Base-by-base conservation (phyloP, 805 yeast genomes). In the Metschnikowia gelsemii region DNA sequence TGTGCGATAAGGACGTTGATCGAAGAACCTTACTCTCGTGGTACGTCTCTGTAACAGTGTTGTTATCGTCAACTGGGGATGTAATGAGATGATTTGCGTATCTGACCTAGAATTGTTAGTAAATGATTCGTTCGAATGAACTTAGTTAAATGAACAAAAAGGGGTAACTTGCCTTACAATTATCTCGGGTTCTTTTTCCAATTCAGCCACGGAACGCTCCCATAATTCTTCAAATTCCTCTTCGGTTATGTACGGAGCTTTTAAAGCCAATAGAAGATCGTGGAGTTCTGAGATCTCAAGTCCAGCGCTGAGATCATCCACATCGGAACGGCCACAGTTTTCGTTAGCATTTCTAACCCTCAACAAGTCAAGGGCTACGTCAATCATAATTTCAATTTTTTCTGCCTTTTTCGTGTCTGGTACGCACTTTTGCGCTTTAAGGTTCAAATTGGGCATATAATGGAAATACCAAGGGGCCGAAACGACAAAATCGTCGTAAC, bases 221-320 rank as follows among this genome's bases (percentile, higher is more conserved):
- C 96, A 88, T 45, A 85, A 70, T 44, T 79, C 84, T 50, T 84
- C 83, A 59, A 84, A 86, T 48, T 87, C 93, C 25, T 78, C 80
- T 40, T 71, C 76, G 1, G 73, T 61, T 41, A 73, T 74, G 38
- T 69, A 68, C 2, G 72, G 72, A 7, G 76, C 77, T 48, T 70
- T 69, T 62, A 70, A 61, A 18, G 63, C 50, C 35, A 68, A 59
- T 46, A 82, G 72, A 35, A 79, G 67, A 35, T 76, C 74, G 52
- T 78, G 79, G 25, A 82, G 61, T 33, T 78, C 84, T 2, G 54
- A 61, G 32, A 70, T 60, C 3, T 66, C 54, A 26, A 82, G 67
- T 3, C 86, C 86, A 28, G 79, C 78, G 29, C 66, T 75, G 3
- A 55, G 49, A 51, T 71, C 70, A 32, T 72, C 71, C 47, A 31